Base-by-base conservation (phyloP, 1,284 basidiomycete genomes). In the Apiotrichum domesticum region DNA sequence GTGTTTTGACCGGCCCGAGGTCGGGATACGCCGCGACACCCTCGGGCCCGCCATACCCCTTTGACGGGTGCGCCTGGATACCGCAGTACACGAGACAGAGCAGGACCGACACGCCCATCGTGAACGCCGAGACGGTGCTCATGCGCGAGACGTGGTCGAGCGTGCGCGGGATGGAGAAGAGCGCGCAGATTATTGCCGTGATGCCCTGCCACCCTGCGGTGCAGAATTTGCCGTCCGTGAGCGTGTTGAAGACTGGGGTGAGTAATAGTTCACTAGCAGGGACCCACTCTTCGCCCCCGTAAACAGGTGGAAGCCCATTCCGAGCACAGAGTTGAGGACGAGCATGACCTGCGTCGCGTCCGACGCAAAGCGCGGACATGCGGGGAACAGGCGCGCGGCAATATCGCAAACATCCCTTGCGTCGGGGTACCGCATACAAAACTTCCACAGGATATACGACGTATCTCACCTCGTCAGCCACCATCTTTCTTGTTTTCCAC, bases 361-460 rank as follows among this genome's bases (percentile, higher is more conserved):
- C 52, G 63, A 69, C 10, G 71, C 71, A 48, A 69, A 54, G n/a
- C 64, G 51, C 35, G 66, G 62, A 33, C 11, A 51, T 4, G 13
- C 7, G 15, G 60, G 59, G 62, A 71, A 71, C 43, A 85, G 77
- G 42, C 79, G 75, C 39, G 77, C 77, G 3, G 83, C 84, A 34
- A 85, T 82, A 62, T 86, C 84, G 68, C 83, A 84, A 35, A 85
- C 82, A 63, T 85, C 82, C 13, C 79, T 78, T 14, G 80, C 72
- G 56, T 83, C 79, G 0, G 84, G 84, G 59, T 86, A 80, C 55
- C 75, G 76, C 63, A 86, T 77, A 68, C 83, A 84, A 69, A 81
- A 86, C 55, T 72, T 65, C 71, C 69, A 72, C 5, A 68, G 55
- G 44, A 68, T 47, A 48, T 72, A 72, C 29, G 63, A 65, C 6